These are phyloP conservation scores for Paxillus involutus DNA, from an alignment of 768 basidiomycete species.

Conservation along the genomic window DNA sequence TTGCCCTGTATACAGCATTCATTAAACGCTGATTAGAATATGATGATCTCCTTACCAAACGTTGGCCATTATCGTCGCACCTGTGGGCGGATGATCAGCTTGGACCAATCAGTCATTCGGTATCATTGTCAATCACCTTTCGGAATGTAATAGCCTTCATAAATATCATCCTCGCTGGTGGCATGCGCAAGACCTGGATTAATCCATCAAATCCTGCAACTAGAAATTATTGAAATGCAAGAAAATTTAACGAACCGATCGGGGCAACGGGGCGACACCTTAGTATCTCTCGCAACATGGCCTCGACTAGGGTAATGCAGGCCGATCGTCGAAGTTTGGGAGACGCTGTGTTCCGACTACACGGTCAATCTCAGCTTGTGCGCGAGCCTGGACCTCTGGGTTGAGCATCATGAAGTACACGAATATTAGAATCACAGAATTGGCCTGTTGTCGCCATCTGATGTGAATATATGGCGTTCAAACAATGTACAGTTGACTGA, in stretches of 20 bases:
- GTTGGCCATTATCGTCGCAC: slow-evolving; percentile 10
- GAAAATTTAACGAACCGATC: slow-evolving; percentile 16
- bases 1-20: slow-evolving; percentile 31
- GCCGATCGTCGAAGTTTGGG: slow-evolving; percentile 30
- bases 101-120: too few species aligned
- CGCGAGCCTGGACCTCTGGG: slow-evolving; percentile 27
- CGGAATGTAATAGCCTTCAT: slow-evolving; percentile 37
- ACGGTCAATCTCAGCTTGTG: slow-evolving; percentile 33
- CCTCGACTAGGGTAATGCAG: slow-evolving; percentile 33
- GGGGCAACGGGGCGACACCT: slow-evolving; percentile 27
- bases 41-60: slow-evolving; percentile 5
- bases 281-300: slow-evolving; percentile 33
- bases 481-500: too few species aligned
- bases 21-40: neutral
- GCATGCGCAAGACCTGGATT: slow-evolving; percentile 41
- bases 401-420: slow-evolving; percentile 31
- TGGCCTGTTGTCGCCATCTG: slow-evolving; percentile 17
- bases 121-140: slow-evolving; percentile 1
- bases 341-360: slow-evolving; percentile 29
- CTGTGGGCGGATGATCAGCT: neutral
- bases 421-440: slow-evolving; percentile 20
- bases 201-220: neutral
- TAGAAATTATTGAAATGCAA: too few species aligned
- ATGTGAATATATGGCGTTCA: too few species aligned
- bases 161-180: slow-evolving; percentile 35